Conservation (phyloP, 441 rosid species). For the Bocquillonia castaneifolia region DNA sequence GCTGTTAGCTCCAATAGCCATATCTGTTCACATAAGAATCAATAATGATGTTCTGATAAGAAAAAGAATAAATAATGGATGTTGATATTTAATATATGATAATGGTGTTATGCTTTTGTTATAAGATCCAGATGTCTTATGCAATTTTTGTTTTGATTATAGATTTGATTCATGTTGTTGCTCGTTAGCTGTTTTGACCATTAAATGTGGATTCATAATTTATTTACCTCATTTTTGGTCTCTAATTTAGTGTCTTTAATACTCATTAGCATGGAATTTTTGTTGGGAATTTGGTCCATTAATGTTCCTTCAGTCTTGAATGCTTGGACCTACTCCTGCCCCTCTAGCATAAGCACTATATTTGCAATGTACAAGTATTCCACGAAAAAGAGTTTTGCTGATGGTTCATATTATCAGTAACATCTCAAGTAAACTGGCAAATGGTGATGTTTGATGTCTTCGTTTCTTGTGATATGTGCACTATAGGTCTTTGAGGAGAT, state of each 20-base stretch:
- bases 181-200: too few species aligned
- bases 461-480: neutral
- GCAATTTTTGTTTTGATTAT: too few species aligned
- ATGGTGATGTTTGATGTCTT: neutral
- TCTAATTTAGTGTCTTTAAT: too few species aligned
- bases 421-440: neutral
- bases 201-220: too few species aligned
- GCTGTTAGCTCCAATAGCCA: neutral
- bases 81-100: neutral
- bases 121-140: neutral
- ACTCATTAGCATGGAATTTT: neutral
- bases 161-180: too few species aligned
- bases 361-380: too few species aligned
- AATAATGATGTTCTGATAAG: too few species aligned
- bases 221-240: neutral
- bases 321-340: too few species aligned
- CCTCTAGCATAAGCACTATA: too few species aligned
- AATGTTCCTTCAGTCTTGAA: neutral
- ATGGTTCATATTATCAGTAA: neutral
- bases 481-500: constrained; percentile 55
- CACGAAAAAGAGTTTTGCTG: neutral
- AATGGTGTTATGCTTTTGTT: neutral
- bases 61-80: too few species aligned
- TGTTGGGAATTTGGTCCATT: neutral
- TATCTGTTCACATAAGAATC: neutral